These are phyloP conservation scores for Hypomontagnella submonticulosa DNA, from an alignment of 495 filamentous ascomycete species.

Conservation along the genomic window DNA sequence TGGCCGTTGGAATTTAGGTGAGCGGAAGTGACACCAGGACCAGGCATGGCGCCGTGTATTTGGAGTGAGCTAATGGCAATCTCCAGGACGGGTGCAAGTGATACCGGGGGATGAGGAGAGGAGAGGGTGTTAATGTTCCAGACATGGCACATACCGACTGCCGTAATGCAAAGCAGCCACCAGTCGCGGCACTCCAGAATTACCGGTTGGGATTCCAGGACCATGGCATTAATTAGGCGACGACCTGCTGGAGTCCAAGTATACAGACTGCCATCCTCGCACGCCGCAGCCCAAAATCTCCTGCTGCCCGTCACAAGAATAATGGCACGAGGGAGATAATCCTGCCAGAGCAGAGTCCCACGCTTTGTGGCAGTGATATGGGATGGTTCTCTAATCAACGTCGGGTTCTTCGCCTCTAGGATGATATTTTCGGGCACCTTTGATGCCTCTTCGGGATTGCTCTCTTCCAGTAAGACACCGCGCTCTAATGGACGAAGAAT, in stretches of 20 bases:
- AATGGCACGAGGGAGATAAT: conserved; percentile 85
- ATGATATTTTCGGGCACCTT: conserved; percentile 67
- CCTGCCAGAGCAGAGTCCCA: conserved; percentile 91
- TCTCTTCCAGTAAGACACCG: conserved; percentile 56
- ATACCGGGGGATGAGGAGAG: conserved; percentile 89
- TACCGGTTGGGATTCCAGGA: conserved; percentile 92
- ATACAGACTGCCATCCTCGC: conserved; percentile 93
- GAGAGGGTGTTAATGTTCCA: conserved; percentile 91
- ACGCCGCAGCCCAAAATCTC: conserved; percentile 90
- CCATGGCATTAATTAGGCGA: conserved; percentile 80
- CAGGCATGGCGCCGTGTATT: conserved; percentile 73
- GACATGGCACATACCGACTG: conserved; percentile 89
- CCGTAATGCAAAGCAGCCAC: conserved; percentile 88
- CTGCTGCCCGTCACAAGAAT: conserved; percentile 89
- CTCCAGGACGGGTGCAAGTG: conserved; percentile 89
- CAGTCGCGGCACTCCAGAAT: conserved; percentile 89
- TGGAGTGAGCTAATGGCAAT: conserved; percentile 74
- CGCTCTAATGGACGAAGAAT: conserved; percentile 75
- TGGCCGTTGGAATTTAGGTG: conserved; percentile 87
- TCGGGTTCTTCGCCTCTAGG: conserved; percentile 63
- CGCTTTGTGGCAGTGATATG: conserved; percentile 81
- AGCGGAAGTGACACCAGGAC: conserved; percentile 86
- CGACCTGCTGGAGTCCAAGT: conserved; percentile 96
- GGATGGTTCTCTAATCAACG: conserved; percentile 78
- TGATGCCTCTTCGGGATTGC: conserved; percentile 66